Base-by-base conservation (phyloP, 2,329 filamentous ascomycete species). In the Pestalotiopsis fici region DNA sequence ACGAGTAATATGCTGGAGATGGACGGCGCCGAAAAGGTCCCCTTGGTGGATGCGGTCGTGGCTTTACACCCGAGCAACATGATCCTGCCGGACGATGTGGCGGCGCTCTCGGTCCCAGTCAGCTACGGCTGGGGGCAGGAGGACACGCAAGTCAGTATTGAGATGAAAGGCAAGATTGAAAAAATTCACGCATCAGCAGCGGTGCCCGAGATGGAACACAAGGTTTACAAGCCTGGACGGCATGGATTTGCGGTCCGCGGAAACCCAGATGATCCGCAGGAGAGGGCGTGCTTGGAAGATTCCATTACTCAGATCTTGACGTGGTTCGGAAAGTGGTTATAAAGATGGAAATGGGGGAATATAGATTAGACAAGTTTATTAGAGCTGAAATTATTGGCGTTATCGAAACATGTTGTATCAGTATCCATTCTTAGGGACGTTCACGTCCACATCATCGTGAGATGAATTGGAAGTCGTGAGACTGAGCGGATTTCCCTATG, bases 61-160 rank as follows among this genome's bases (percentile, higher is more conserved):
- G 80, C 80, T 1, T 81, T 79, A 6, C 83, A 85, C 71, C 83
- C 84, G 1, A 79, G 76, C 4, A 66, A 78, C 21, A 62, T 87
- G 18, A 64, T 69, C 0, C 60, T 87, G 1, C 83, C 84, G 0
- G 76, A 72, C 3, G 79, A 81, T 70, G 74, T 75, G 23, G 75
- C 78, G 67, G 71, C 69, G 13, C 63, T 74, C 57, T 71, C 74
- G 13, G 74, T 78, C 25, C 77, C 77, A 12, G 67, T 74, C 23
- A 77, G 71, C 65, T 74, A 69, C 69, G 77, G 75, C 12, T 78
- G 76, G 77, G 77, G 77, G 1, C 31, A 71, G 39, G 72, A 77
- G 66, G 77, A 79, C 69, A 65, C 65, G 25, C 70, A 57, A 6
- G 73, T 74, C 21, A 76, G 72, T 35, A 72, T 77, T 65, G 73